phyloP scores from a whole-genome alignment of 306 rosid genomes.

The Malus sieversii region DNA sequence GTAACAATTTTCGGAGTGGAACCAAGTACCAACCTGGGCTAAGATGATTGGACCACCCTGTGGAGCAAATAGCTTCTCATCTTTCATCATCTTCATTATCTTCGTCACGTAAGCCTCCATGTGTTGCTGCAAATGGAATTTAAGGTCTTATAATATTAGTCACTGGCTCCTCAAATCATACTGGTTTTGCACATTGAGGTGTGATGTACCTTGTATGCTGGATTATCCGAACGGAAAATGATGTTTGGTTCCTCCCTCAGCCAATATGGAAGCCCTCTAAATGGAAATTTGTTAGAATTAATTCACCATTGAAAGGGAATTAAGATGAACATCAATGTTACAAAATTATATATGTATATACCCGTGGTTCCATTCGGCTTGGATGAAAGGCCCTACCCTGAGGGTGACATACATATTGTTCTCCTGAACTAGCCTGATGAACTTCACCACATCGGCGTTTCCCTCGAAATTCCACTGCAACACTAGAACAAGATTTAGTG shows the following conservation, averaged over 20 bases:
- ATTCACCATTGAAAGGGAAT: not conserved
- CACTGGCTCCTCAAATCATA: not conserved
- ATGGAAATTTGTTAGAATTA: not conserved
- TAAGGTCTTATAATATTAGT: not conserved
- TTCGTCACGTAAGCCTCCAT: conserved; percentile 50
- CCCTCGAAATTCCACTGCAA: conserved; percentile 56
- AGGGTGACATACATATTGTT: conserved; percentile 58
- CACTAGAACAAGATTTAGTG: not conserved
- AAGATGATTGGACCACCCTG: conserved; percentile 91
- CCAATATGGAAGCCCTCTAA: conserved; percentile 95
- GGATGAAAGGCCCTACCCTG: conserved; percentile 87
- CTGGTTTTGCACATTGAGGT: not conserved
- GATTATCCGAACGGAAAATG: conserved; percentile 59
- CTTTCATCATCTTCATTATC: conserved; percentile 51
- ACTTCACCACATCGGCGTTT: conserved; percentile 62
- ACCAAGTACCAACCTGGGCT: conserved; percentile 51
- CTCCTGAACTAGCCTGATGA: conserved; percentile 37
- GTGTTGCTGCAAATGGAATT: conserved; percentile 33
- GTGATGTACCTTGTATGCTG: conserved; percentile 58
- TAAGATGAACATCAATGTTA: not conserved
- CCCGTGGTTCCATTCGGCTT: conserved; percentile 99
- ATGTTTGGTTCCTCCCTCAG: conserved; percentile 63
- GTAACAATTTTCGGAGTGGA: not conserved
- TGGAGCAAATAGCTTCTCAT: conserved; percentile 57
- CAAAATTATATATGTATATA: not conserved